Evolutionary conservation across 805 yeast genomes (phyloP).

Genomic region (Cyberlindnera euphorbiiphila): DNA sequence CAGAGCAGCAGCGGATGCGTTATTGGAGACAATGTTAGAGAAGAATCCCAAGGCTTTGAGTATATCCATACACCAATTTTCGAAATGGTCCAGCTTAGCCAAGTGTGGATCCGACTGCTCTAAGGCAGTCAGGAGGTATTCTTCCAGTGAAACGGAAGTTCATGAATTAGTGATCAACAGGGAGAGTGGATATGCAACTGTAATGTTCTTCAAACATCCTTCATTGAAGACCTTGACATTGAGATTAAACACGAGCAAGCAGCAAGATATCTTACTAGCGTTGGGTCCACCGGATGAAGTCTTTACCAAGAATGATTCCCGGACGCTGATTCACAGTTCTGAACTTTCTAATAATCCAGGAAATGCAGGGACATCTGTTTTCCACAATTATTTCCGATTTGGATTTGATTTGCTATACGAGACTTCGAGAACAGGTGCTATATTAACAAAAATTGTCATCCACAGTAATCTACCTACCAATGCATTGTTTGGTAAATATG

Average conservation of each 20-base stretch:
- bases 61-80: conserved; percentile 16
- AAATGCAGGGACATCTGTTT: conserved; percentile 21
- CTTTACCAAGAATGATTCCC: conserved; percentile 40
- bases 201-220: conserved; percentile 26
- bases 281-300: conserved; percentile 58
- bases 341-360: conserved; percentile 7
- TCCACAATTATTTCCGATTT: conserved; percentile 52
- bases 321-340: conserved; percentile 37
- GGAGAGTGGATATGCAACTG: neutral
- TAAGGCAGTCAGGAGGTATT: conserved; percentile 1
- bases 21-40: conserved; percentile 10
- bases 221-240: conserved; percentile 20
- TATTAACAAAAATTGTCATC: conserved; percentile 42
- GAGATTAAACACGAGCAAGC: conserved; percentile 41
- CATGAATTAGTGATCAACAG: conserved; percentile 9
- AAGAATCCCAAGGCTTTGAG: conserved; percentile 12
- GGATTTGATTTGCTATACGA: conserved; percentile 53
- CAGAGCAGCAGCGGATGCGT: conserved; percentile 15
- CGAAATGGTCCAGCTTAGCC: conserved; percentile 27
- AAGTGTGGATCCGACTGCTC: neutral
- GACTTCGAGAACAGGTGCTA: conserved; percentile 29
- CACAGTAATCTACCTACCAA: conserved; percentile 52
- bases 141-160: conserved; percentile 11
- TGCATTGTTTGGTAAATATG: conserved; percentile 51
- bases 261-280: conserved; percentile 42